These are phyloP conservation scores for Venturia aucupariae DNA, from an alignment of 2,329 filamentous ascomycete species.

Conservation along the genomic window DNA sequence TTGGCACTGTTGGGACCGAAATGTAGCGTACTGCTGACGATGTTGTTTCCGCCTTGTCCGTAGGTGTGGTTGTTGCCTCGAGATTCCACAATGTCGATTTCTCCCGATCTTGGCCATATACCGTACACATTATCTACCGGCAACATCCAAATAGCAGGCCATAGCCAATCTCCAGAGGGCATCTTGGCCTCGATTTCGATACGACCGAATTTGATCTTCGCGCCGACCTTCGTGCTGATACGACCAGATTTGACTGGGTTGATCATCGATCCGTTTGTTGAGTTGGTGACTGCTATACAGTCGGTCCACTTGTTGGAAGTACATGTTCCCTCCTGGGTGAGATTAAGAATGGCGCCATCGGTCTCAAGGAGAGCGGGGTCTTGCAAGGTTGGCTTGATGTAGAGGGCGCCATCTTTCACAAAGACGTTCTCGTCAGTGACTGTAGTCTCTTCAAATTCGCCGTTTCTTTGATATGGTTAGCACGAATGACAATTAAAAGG, in stretches of 20 bases:
- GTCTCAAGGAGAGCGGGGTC: conserved; percentile 56
- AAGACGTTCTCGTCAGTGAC: conserved; percentile 63
- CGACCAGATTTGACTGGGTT: conserved; percentile 71
- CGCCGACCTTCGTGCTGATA: conserved; percentile 63
- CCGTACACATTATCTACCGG: conserved; percentile 65
- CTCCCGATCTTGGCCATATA: conserved; percentile 67
- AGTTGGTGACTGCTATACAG: conserved; percentile 66
- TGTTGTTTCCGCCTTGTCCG: conserved; percentile 68
- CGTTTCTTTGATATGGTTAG: conserved; percentile 46
- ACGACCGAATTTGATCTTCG: conserved; percentile 68
- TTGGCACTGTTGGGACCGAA: conserved; percentile 66
- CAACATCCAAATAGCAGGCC: conserved; percentile 90
- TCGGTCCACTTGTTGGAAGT: conserved; percentile 50
- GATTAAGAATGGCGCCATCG: conserved; percentile 55
- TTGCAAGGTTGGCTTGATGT: conserved; percentile 71
- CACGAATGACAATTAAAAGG: conserved; percentile 4
- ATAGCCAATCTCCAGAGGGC: conserved; percentile 74
- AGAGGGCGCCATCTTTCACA: conserved; percentile 56
- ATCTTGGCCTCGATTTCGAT: conserved; percentile 72
- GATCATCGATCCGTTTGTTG: conserved; percentile 66
- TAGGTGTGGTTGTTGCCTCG: conserved; percentile 78
- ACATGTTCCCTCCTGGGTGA: conserved; percentile 57
- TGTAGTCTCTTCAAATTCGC: conserved; percentile 73
- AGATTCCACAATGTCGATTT: conserved; percentile 75
- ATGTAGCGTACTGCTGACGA: conserved; percentile 69